Evolutionary conservation across 257 asterid genomes (phyloP).

Genomic region (Paulownia fortunei): DNA sequence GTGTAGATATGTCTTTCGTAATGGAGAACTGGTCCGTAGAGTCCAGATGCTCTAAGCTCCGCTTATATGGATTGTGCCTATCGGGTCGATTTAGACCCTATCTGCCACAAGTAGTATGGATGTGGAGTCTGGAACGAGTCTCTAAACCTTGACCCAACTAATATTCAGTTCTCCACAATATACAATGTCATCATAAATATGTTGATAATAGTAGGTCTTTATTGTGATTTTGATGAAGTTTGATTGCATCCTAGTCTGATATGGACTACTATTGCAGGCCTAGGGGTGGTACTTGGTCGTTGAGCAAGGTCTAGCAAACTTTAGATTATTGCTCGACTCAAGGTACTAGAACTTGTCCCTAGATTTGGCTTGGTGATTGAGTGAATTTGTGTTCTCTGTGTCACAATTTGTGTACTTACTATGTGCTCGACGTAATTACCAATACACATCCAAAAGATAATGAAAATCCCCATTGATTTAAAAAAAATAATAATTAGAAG

Average conservation of each 20-base stretch:
- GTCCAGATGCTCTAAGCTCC: too few species aligned
- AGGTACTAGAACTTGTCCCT: too few species aligned
- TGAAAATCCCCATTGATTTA: too few species aligned
- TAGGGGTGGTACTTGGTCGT: neutral
- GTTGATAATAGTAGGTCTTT: neutral
- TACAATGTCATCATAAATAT: neutral
- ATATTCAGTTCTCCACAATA: neutral
- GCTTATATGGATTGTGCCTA: too few species aligned
- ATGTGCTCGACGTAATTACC: too few species aligned
- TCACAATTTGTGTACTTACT: too few species aligned
- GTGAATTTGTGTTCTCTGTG: too few species aligned
- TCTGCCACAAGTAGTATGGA: neutral
- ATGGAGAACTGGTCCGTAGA: neutral
- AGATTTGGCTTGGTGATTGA: too few species aligned
- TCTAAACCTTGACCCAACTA: neutral
- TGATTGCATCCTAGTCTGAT: neutral
- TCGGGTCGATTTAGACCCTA: too few species aligned
- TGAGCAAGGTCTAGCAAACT: neutral
- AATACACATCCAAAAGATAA: too few species aligned
- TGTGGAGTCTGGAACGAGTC: slow-evolving; percentile 4
- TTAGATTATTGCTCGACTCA: neutral
- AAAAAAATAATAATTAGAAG: too few species aligned
- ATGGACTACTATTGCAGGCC: slow-evolving; percentile 17
- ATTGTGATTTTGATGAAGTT: neutral
- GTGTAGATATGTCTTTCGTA: neutral